phyloP scores from a whole-genome alignment of 805 yeast species.

The Priceomyces fermenticarens region DNA sequence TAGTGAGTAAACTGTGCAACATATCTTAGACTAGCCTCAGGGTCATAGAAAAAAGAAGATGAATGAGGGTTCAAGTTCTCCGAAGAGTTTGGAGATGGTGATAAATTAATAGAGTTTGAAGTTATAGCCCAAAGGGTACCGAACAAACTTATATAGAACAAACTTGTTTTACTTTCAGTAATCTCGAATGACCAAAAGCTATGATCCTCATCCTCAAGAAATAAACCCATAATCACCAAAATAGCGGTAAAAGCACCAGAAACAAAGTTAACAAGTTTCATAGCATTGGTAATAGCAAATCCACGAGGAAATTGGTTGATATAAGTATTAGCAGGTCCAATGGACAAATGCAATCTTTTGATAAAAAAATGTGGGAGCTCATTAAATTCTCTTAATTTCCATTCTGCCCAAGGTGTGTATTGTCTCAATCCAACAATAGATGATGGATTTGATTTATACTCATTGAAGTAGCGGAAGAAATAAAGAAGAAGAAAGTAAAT shows the following conservation, averaged over 20 bases:
- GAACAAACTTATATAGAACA: slow-evolving; percentile 83
- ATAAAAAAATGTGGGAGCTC: slow-evolving; percentile 88
- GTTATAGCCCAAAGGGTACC: slow-evolving; percentile 89
- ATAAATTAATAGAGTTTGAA: slow-evolving; percentile 51
- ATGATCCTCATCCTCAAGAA: slow-evolving; percentile 77
- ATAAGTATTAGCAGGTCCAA: slow-evolving; percentile 76
- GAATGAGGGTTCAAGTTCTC: slow-evolving; percentile 21
- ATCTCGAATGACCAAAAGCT: slow-evolving; percentile 86
- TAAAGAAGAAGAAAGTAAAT: slow-evolving; percentile 77
- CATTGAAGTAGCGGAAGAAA: slow-evolving; percentile 89
- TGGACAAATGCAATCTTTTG: slow-evolving; percentile 72
- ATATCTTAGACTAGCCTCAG: slow-evolving; percentile 78
- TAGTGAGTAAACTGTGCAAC: slow-evolving; percentile 90
- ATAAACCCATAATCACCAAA: slow-evolving; percentile 57
- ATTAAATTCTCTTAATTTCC: slow-evolving; percentile 93
- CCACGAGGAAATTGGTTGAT: slow-evolving; percentile 92
- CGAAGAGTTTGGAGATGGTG: slow-evolving; percentile 14
- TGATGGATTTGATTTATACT: slow-evolving; percentile 84
- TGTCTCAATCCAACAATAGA: slow-evolving; percentile 68
- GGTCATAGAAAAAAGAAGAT: slow-evolving; percentile 69
- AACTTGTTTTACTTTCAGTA: slow-evolving; percentile 72
- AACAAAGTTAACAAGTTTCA: slow-evolving; percentile 51
- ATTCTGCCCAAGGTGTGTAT: slow-evolving; percentile 90
- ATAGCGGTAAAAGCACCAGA: slow-evolving; percentile 90
- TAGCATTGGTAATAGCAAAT: slow-evolving; percentile 31